phyloP scores from a whole-genome alignment of 139 green algal genomes.

The Spirogloea muscicola region DNA sequence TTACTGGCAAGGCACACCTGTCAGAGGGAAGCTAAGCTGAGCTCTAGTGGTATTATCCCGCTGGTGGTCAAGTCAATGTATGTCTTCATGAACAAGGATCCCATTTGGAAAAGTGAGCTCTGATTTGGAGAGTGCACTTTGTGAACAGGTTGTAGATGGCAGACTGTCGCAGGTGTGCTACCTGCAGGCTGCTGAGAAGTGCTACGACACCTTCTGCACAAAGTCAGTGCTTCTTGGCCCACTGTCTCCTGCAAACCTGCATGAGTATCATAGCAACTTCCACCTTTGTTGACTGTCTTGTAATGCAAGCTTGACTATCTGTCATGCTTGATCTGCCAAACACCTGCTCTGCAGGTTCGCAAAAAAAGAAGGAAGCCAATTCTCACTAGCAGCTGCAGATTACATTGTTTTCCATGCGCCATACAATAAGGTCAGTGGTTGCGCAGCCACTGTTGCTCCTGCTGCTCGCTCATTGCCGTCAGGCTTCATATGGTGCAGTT shows the following conservation, averaged over 20 bases:
- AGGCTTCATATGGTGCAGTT: background rate
- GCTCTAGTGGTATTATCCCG: too few species aligned
- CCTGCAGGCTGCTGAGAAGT: conserved; percentile 56
- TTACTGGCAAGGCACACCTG: too few species aligned
- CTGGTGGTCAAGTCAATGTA: too few species aligned
- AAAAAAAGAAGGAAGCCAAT: conserved; percentile 19
- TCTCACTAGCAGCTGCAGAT: conserved; percentile 50
- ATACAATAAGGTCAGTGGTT: conserved; percentile 61
- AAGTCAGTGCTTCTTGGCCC: conserved; percentile 20
- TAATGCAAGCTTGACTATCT: too few species aligned
- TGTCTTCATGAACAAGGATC: too few species aligned
- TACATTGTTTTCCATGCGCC: conserved; percentile 66
- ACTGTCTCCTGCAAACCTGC: background rate
- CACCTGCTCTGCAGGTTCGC: conserved; percentile 15
- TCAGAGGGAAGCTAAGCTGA: too few species aligned
- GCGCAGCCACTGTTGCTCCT: background rate
- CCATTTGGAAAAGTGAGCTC: too few species aligned
- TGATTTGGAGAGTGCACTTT: too few species aligned
- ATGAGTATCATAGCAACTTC: background rate
- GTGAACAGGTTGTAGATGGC: conserved; percentile 63
- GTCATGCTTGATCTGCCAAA: conserved; percentile 1
- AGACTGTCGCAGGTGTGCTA: conserved; percentile 61
- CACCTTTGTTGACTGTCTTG: too few species aligned
- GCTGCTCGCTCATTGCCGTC: background rate
- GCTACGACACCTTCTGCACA: conserved; percentile 45